Base-by-base conservation (phyloP, 495 filamentous ascomycete species). In the Aspergillus diversus region DNA sequence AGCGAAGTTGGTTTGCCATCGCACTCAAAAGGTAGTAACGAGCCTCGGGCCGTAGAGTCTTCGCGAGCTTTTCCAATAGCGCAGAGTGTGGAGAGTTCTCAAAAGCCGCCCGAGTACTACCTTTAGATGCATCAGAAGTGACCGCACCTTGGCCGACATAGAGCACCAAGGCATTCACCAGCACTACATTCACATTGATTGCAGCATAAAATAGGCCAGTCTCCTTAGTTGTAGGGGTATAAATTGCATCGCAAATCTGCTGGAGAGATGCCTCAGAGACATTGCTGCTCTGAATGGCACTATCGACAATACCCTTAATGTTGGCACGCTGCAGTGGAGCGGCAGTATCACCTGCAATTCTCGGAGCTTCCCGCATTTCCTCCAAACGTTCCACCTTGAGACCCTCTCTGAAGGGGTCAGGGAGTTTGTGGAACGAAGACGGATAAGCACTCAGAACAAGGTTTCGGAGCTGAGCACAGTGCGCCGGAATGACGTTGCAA, bases 1-100 rank as follows among this genome's bases (percentile, higher is more conserved):
- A 95, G 51, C 96, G 89, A 33, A 99, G 87, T 75, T 97, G 92
- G 76, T 97, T 95, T 49, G 90, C 84, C 75, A 98, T 94, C 51
- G 90, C 90, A 70, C 82, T 86, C 50, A 97, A 70, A 56, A 99
- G 79, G 72, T 91, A 90, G 77, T 97, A 97, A 43, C 93, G 89
- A 12, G 87, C 85, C 69, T 96, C 92, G 4, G 92, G 89, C 8
- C 80, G 79, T 48, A 95, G 77, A 51, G 88, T 87, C 60, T 89
- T 87, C 12, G 89, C 87, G 27, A 99, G 81, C 63, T 85, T 88
- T 56, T 88, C 86, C 57, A 99, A 75, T 12, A 97, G 83, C 46
- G 84, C 84, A 6, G 88, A 84, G 67, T 96, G 90, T n/a, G 89
- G 77, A 0, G 91, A 88, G 35, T 84, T 84, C 32, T 88, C 84